phyloP scores from a whole-genome alignment of 2,329 filamentous ascomycete species.

The Didymosphaeria variabile region DNA sequence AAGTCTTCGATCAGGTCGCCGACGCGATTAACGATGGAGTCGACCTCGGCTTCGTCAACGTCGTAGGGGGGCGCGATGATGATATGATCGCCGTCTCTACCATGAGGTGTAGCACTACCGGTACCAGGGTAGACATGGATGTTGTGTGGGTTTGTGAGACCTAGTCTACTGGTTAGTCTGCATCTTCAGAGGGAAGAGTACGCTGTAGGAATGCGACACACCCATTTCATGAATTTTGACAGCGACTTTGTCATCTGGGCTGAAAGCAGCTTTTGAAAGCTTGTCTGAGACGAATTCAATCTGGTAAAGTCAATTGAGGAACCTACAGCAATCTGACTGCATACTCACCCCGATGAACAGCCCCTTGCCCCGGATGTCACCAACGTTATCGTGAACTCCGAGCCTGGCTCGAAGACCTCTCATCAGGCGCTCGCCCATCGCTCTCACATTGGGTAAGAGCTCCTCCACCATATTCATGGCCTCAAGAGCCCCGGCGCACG shows the following conservation, averaged over 20 bases:
- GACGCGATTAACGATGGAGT: slow-evolving; percentile 63
- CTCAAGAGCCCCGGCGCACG: slow-evolving; percentile 69
- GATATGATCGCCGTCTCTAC: slow-evolving; percentile 71
- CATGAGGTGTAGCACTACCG: slow-evolving; percentile 64
- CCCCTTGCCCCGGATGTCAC: slow-evolving; percentile 68
- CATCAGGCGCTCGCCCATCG: slow-evolving; percentile 62
- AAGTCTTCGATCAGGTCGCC: slow-evolving; percentile 62
- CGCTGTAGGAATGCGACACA: slow-evolving; percentile 24
- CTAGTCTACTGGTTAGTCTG: slow-evolving; percentile 32
- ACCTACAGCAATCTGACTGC: neutral
- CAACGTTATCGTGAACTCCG: slow-evolving; percentile 60
- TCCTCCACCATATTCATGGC: slow-evolving; percentile 68
- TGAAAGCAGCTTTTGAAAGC: slow-evolving; percentile 63
- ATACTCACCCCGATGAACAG: slow-evolving; percentile 65
- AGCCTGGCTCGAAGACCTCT: slow-evolving; percentile 56
- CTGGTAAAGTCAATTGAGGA: slow-evolving; percentile 38
- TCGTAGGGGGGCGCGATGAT: slow-evolving; percentile 76
- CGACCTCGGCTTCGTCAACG: slow-evolving; percentile 65
- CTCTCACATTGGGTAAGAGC: slow-evolving; percentile 66
- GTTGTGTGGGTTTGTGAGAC: slow-evolving; percentile 54
- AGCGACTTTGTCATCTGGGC: slow-evolving; percentile 55
- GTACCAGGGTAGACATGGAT: slow-evolving; percentile 71
- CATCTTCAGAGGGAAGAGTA: neutral
- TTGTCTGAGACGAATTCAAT: slow-evolving; percentile 69
- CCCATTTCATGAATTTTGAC: slow-evolving; percentile 62